phyloP scores from a whole-genome alignment of 768 basidiomycete species.

The Boletus eberwhitei region DNA sequence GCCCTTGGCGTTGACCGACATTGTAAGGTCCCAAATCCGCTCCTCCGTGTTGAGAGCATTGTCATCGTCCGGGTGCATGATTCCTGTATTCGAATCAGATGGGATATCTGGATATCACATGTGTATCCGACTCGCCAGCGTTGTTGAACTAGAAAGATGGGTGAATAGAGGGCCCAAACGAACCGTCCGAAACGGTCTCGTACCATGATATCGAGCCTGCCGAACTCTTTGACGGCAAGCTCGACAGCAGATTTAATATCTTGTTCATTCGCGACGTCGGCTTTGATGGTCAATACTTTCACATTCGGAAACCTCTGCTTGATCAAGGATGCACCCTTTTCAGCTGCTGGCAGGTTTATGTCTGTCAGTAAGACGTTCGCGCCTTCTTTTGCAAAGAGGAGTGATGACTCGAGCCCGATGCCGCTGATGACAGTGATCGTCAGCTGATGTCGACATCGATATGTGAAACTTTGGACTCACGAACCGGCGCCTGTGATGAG shows the following conservation, averaged over 20 bases:
- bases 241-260: slow-evolving; percentile 85
- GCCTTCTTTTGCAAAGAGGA: slow-evolving; percentile 93
- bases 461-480: slow-evolving; percentile 43
- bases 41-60: slow-evolving; percentile 96
- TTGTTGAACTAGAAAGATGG: slow-evolving; percentile 76
- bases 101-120: background rate
- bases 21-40: slow-evolving; percentile 90
- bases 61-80: slow-evolving; percentile 96
- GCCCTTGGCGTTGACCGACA: slow-evolving; percentile 95
- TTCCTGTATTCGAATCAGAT: slow-evolving; percentile 49
- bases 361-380: slow-evolving; percentile 89
- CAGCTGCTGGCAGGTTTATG: slow-evolving; percentile 72
- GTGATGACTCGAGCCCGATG: slow-evolving; percentile 93
- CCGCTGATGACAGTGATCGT: slow-evolving; percentile 52
- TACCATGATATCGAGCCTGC: slow-evolving; percentile 95
- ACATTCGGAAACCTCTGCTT: slow-evolving; percentile 63
- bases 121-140: slow-evolving; percentile 50
- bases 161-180: background rate
- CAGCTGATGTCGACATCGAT: background rate
- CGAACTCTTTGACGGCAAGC: slow-evolving; percentile 76
- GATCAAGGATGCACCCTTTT: slow-evolving; percentile 65
- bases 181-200: slow-evolving; percentile 16
- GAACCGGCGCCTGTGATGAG: slow-evolving; percentile 87
- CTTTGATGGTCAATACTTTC: slow-evolving; percentile 64
- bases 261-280: slow-evolving; percentile 86